phyloP scores from a whole-genome alignment of 2,329 filamentous ascomycete species.

The Aureobasidium namibiae region DNA sequence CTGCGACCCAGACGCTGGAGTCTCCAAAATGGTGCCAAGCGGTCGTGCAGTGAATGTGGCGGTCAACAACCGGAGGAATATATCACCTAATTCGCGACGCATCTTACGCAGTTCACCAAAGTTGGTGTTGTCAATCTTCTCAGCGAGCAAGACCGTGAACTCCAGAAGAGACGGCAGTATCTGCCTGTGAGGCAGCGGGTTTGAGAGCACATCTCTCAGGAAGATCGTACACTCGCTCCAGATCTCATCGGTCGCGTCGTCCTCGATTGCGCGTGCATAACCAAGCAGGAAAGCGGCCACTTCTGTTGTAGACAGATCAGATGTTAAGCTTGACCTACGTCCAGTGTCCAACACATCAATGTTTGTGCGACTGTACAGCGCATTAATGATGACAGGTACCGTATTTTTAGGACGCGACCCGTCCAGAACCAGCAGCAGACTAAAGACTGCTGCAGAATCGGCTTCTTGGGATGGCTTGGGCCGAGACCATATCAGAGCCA shows the following conservation, averaged over 20 bases:
- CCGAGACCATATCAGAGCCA: conserved; percentile 73
- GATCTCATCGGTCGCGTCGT: conserved; percentile 97
- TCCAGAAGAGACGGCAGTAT: conserved; percentile 78
- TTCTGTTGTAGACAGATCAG: conserved; percentile 73
- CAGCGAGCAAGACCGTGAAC: conserved; percentile 80
- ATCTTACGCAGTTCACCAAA: conserved; percentile 92
- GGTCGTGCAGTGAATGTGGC: conserved; percentile 83
- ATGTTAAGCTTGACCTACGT: conserved; percentile 80
- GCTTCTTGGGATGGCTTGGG: conserved; percentile 29
- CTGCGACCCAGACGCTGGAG: conserved; percentile 35
- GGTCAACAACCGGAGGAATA: conserved; percentile 78
- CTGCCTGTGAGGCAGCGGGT: conserved; percentile 90
- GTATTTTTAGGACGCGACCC: conserved; percentile 85
- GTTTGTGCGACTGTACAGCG: conserved; percentile 90
- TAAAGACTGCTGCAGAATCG: conserved; percentile 56
- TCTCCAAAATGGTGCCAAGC: not conserved
- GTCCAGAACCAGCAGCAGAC: conserved; percentile 81
- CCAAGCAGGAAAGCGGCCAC: conserved; percentile 83
- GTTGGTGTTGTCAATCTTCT: conserved; percentile 96
- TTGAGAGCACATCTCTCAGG: conserved; percentile 77
- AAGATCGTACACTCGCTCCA: conserved; percentile 94
- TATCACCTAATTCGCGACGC: conserved; percentile 80
- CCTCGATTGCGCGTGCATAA: conserved; percentile 82
- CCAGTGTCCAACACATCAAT: conserved; percentile 67
- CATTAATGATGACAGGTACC: conserved; percentile 89